A percentile compares a stretch with the other conserved stretches of the same genome.
Conservation (phyloP, 768 basidiomycete species). For the Dentipellis fragilis region DNA sequence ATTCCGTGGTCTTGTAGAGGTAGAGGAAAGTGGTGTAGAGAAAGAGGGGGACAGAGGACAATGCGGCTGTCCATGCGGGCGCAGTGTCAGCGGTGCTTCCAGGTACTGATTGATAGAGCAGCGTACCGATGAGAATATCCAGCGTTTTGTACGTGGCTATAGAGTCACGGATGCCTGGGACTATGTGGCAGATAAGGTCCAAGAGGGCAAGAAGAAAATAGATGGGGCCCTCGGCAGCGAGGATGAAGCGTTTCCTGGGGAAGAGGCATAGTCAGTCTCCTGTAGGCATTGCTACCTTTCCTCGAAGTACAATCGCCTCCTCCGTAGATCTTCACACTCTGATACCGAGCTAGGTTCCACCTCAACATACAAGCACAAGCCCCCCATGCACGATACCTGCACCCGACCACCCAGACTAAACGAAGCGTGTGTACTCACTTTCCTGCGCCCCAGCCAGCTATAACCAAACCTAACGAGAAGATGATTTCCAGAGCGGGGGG, state of each 20-base stretch:
- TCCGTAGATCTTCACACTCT: not conserved
- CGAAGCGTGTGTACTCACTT: conserved; percentile 29
- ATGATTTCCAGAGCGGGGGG: conserved; percentile 57
- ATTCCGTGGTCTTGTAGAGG: conserved; percentile 40
- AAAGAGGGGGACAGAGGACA: conserved; percentile 58
- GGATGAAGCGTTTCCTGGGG: conserved; percentile 43
- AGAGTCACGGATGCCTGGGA: conserved; percentile 40
- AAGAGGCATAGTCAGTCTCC: conserved; percentile 1
- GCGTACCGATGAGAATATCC: conserved; percentile 55
- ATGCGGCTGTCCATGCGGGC: conserved; percentile 24
- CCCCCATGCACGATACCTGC: not conserved
- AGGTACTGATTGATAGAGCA: not conserved
- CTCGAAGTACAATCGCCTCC: not conserved
- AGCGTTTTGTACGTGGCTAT: conserved; percentile 38
- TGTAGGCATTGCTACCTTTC: too few species aligned
- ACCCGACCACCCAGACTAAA: not conserved
- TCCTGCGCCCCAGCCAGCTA: conserved; percentile 36
- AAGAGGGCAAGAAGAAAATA: conserved; percentile 51
- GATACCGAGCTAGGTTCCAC: not conserved
- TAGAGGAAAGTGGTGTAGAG: conserved; percentile 55
- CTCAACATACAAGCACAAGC: conserved; percentile 5
- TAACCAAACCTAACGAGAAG: conserved; percentile 42
- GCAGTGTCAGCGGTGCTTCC: not conserved
- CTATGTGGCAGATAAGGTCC: conserved; percentile 48
- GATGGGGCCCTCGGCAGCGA: conserved; percentile 51